Evolutionary conservation across 768 basidiomycete genomes (phyloP), one percentile per base, ranked within the genome.

Genomic region (Hericium coralloides): DNA sequence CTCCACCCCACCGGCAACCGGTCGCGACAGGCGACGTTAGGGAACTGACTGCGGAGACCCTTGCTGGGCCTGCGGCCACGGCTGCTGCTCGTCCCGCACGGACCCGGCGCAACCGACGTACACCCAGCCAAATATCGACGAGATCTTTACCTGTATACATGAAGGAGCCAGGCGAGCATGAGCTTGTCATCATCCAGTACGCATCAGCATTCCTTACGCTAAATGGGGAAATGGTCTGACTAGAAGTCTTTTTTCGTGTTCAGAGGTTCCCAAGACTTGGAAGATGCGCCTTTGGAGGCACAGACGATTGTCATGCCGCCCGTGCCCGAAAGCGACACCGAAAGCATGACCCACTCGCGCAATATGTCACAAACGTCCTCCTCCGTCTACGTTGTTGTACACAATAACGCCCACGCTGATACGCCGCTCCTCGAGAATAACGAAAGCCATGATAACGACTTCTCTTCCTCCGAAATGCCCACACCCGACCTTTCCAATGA

Each of bases 101-200:
- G 36, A 59, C 69, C 12, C 71, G 85, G 23, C 72, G 79, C 52
- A 72, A 72, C 7, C 70, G 76, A 37, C 77, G 87, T 38, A 90
- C 87, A 4, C 85, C 90, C 3, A 90, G 87, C 48, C 88, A 90
- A 67, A 83, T 91, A 53, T 89, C 87, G 5, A 89, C 87, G 8
- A 81, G 78, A 26, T 89, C 85, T 5, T 67, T 92, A 31, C 90
- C 90, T 5, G 80, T 77, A 26, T 92, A 92, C 63, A 87, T 81
- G 73, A 90, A 90, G 69, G 89, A 92, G 59, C 88, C 90, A 0
- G 89, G 89, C 15, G 90, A 90, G 50, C 76, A 84, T 39, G 90
- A 92, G 67, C 75, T 92, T 26, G 90, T 92, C 5, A 81, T 92
- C 53, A 74, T 70, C 47, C 68, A 77, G 79, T 80, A 58, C 60